These are phyloP conservation scores for Pisolithus albus DNA, from an alignment of 768 basidiomycete species.

Conservation along the genomic window DNA sequence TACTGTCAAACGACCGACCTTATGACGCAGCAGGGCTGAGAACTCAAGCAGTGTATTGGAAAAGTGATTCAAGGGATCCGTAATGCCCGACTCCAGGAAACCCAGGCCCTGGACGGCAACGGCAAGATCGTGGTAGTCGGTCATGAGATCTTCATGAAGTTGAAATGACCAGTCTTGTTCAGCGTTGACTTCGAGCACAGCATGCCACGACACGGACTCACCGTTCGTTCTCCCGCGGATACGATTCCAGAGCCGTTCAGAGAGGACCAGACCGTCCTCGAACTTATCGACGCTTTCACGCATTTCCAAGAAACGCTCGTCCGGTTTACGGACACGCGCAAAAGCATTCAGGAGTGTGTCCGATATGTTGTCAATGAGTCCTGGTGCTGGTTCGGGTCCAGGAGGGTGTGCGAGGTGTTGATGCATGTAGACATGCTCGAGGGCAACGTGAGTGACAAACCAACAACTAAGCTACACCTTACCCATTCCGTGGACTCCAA, in stretches of 20 bases:
- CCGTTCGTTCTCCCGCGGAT: slow-evolving; percentile 79
- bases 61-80: slow-evolving; percentile 94
- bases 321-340: slow-evolving; percentile 91
- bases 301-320: slow-evolving; percentile 91
- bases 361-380: slow-evolving; percentile 90
- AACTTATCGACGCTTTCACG: slow-evolving; percentile 91
- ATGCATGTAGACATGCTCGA: slow-evolving; percentile 93
- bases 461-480: slow-evolving; percentile 15
- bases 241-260: slow-evolving; percentile 77
- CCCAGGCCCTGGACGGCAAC: slow-evolving; percentile 95
- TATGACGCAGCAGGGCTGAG: slow-evolving; percentile 80
- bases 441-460: slow-evolving; percentile 3
- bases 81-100: slow-evolving; percentile 97
- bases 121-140: slow-evolving; percentile 96
- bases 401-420: slow-evolving; percentile 92
- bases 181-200: slow-evolving; percentile 61
- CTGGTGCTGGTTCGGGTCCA: slow-evolving; percentile 67
- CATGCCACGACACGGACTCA: slow-evolving; percentile 41
- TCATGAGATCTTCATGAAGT: slow-evolving; percentile 88
- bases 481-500: slow-evolving; percentile 99
- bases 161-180: slow-evolving; percentile 73
- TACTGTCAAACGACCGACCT: slow-evolving; percentile 38
- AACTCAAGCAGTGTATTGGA: slow-evolving; percentile 95
- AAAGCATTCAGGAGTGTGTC: slow-evolving; percentile 97
- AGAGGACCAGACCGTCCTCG: slow-evolving; percentile 81